A percentile compares a stretch with the other conserved stretches of the same genome.
Evolutionary conservation across 164 flowering plant genomes (phyloP).

Genomic region (Vitis amurensis): DNA sequence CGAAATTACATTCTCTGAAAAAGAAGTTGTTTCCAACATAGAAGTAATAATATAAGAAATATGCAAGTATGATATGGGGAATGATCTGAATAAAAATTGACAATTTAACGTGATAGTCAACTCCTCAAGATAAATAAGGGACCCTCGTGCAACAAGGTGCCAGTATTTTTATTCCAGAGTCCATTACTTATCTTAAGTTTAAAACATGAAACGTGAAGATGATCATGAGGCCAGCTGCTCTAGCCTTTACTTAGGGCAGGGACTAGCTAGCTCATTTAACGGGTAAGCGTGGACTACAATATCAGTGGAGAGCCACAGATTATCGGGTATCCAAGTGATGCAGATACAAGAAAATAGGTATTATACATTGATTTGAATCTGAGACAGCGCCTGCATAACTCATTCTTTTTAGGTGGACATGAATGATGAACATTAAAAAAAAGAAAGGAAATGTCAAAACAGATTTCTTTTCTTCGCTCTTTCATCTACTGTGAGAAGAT

Average conservation of each 20-base stretch:
- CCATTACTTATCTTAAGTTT: too few species aligned
- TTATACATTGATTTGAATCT: not conserved
- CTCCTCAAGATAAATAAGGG: too few species aligned
- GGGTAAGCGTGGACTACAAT: not conserved
- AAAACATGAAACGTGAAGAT: too few species aligned
- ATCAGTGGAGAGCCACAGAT: too few species aligned
- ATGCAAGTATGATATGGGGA: not conserved
- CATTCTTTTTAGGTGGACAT: not conserved
- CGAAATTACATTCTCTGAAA: not conserved
- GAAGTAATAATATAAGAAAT: not conserved
- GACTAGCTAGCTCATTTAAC: not conserved
- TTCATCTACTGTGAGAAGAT: not conserved
- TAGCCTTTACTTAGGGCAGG: not conserved
- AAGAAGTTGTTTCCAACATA: not conserved
- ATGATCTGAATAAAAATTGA: too few species aligned
- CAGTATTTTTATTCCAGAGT: too few species aligned
- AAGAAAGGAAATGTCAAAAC: not conserved
- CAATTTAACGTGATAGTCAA: too few species aligned
- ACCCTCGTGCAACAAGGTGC: too few species aligned
- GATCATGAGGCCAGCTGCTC: too few species aligned
- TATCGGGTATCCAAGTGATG: too few species aligned
- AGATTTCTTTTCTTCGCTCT: not conserved
- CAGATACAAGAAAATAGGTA: too few species aligned
- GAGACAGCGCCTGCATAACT: not conserved
- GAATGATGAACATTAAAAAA: not conserved